Percentiles rank a stretch among this genome's conserved stretches.
phyloP scores from a whole-genome alignment of 129 eudicot genomes.

The Saussurea involucrata region DNA sequence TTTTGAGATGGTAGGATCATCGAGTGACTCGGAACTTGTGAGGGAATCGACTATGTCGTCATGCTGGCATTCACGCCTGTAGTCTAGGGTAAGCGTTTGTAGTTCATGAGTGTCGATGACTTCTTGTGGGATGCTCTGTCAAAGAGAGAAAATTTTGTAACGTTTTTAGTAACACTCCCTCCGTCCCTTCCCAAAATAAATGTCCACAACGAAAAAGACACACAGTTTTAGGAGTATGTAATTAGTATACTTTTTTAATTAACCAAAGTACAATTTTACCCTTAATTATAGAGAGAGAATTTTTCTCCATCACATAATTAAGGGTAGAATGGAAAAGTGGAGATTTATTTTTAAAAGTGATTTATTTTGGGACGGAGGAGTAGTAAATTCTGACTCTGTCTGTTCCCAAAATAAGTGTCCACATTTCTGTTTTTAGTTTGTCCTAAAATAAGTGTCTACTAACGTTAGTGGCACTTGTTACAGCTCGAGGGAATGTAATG shows the following conservation, averaged over 20 bases:
- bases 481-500: too few species aligned
- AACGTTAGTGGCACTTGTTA: too few species aligned
- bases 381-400: neutral
- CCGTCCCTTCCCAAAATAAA: neutral
- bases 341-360: too few species aligned
- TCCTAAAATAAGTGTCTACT: too few species aligned
- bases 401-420: neutral
- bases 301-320: too few species aligned
- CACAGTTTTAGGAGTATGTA: too few species aligned
- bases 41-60: slow-evolving; percentile 89
- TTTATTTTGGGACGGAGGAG: too few species aligned
- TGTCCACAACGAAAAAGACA: too few species aligned
- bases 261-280: too few species aligned
- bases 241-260: too few species aligned
- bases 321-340: too few species aligned
- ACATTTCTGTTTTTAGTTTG: neutral
- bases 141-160: neutral
- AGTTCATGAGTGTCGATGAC: slow-evolving; percentile 79
- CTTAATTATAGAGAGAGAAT: too few species aligned
- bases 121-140: slow-evolving; percentile 92
- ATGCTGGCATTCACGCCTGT: slow-evolving; percentile 87
- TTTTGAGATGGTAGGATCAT: slow-evolving; percentile 23
- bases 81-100: slow-evolving; percentile 82
- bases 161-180: neutral
- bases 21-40: slow-evolving; percentile 52